Percentiles rank a stretch among this genome's conserved stretches.
These are phyloP conservation scores for Aphanomyces cochlioides DNA, from an alignment of 352 stramenopile genomes.

Conservation along the genomic window DNA sequence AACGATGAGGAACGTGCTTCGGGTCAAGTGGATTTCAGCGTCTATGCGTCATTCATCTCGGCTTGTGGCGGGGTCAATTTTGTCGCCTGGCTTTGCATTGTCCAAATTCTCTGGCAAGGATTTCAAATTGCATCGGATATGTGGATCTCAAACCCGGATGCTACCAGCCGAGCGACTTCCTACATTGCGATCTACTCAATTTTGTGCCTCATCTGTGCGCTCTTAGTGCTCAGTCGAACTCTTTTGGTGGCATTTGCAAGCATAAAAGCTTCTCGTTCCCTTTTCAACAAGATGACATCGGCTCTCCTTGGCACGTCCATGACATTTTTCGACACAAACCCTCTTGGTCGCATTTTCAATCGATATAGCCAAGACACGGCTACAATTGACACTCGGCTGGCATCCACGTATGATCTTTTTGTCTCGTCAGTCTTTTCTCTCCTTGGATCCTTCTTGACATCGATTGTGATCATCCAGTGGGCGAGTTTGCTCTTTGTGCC, in stretches of 20 bases:
- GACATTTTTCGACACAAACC: slow-evolving; percentile 82
- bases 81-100: too few relatives aligned
- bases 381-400: neutral
- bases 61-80: too few relatives aligned
- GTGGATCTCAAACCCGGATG: neutral
- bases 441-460: too few relatives aligned
- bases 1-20: too few relatives aligned
- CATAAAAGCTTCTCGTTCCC: slow-evolving; percentile 48
- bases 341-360: slow-evolving; percentile 29
- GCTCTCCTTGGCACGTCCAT: slow-evolving; percentile 71
- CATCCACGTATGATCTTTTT: neutral
- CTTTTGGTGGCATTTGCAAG: slow-evolving; percentile 53
- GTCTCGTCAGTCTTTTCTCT: too few relatives aligned
- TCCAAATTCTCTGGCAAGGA: too few relatives aligned
- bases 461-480: neutral
- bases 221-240: slow-evolving; percentile 57
- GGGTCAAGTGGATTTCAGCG: too few relatives aligned
- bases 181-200: slow-evolving; percentile 81
- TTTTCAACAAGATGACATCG: slow-evolving; percentile 61
- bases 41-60: too few relatives aligned
- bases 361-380: slow-evolving; percentile 5
- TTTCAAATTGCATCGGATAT: too few relatives aligned
- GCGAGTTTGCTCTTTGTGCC: slow-evolving; percentile 35
- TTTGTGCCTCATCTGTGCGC: slow-evolving; percentile 50
- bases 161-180: neutral